These are phyloP conservation scores for Solanum virginianum DNA, from an alignment of 257 asterid species.

Conservation along the genomic window DNA sequence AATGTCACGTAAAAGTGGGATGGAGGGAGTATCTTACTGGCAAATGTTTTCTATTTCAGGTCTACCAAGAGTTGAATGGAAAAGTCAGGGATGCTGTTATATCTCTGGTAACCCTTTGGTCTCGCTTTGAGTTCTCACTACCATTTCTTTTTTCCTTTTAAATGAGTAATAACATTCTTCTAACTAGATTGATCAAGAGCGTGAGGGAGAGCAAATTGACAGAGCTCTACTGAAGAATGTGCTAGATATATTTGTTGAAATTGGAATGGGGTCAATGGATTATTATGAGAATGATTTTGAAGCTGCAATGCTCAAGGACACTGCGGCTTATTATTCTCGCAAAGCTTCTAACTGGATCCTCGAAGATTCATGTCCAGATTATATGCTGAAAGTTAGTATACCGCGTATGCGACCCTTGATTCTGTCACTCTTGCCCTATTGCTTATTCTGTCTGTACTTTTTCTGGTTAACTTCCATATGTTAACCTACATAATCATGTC, in stretches of 20 bases:
- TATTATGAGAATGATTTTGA: conserved; percentile 81
- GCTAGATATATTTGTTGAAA: conserved; percentile 90
- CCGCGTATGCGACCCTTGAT: background rate
- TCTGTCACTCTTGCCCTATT: background rate
- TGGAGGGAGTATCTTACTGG: background rate
- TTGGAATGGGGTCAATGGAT: conserved; percentile 94
- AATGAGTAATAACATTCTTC: background rate
- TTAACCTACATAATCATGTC: background rate
- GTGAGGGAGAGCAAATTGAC: conserved; percentile 97
- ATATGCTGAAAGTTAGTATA: conserved; percentile 66
- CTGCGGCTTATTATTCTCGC: conserved; percentile 92
- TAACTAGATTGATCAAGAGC: conserved; percentile 84
- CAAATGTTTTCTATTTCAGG: conserved; percentile 37
- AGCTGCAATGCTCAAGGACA: conserved; percentile 69
- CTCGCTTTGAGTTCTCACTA: background rate
- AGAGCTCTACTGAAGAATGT: conserved; percentile 87
- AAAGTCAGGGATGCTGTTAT: conserved; percentile 94
- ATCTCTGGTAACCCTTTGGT: conserved; percentile 52
- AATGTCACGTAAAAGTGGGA: background rate
- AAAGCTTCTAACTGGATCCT: conserved; percentile 97
- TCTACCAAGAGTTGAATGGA: conserved; percentile 62
- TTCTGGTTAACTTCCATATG: background rate
- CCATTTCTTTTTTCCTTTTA: background rate
- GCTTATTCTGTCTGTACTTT: background rate
- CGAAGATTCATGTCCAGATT: conserved; percentile 98